These are phyloP conservation scores for Penicillium sp. DNA, from an alignment of 2,329 filamentous ascomycete genomes.

Conservation along the genomic window DNA sequence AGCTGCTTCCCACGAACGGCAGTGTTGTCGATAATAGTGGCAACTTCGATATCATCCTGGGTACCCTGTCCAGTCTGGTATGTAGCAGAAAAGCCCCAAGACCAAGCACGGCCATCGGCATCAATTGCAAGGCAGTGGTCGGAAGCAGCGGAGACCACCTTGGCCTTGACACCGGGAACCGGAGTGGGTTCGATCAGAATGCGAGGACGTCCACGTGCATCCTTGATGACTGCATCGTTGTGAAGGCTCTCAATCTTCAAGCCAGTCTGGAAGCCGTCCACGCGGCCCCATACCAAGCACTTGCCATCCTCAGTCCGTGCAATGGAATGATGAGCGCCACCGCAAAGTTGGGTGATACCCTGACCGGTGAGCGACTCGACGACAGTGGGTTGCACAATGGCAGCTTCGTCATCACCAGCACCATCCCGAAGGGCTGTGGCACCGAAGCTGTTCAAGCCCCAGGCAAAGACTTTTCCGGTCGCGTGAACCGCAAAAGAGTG, in stretches of 20 bases:
- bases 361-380: slow-evolving; percentile 63
- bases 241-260: slow-evolving; percentile 56
- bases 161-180: slow-evolving; percentile 59
- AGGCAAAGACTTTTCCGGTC: slow-evolving; percentile 69
- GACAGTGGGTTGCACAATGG: slow-evolving; percentile 68
- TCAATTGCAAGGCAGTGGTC: slow-evolving; percentile 74
- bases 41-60: slow-evolving; percentile 73
- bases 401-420: slow-evolving; percentile 66
- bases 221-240: slow-evolving; percentile 60
- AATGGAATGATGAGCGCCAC: slow-evolving; percentile 73
- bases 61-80: slow-evolving; percentile 78
- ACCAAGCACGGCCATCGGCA: slow-evolving; percentile 66
- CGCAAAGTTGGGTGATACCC: slow-evolving; percentile 66
- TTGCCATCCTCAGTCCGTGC: slow-evolving; percentile 54
- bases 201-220: slow-evolving; percentile 64
- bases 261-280: slow-evolving; percentile 61
- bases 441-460: slow-evolving; percentile 85
- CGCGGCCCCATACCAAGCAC: slow-evolving; percentile 59
- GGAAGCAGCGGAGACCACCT: slow-evolving; percentile 60
- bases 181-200: slow-evolving; percentile 67
- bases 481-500: slow-evolving; percentile 75
- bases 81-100: slow-evolving; percentile 77
- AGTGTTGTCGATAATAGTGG: slow-evolving; percentile 80
- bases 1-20: slow-evolving; percentile 74
- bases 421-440: slow-evolving; percentile 68